Conservation (phyloP, 2,329 filamentous ascomycete genomes). For the Orbilia javanica region DNA sequence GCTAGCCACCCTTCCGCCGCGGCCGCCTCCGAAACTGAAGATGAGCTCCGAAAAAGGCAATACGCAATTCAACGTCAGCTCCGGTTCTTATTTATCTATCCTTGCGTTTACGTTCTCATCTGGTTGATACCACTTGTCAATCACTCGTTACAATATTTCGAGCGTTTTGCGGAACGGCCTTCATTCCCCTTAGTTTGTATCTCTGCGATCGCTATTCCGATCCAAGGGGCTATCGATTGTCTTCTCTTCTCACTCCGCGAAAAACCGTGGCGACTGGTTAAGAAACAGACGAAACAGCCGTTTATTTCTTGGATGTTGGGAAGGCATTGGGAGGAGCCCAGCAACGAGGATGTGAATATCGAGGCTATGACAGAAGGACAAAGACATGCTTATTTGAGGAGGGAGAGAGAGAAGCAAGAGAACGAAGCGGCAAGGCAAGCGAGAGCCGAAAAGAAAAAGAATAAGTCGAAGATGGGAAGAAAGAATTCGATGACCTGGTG, state of each 20-base stretch:
- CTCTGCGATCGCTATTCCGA: slow-evolving; percentile 72
- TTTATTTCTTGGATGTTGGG: slow-evolving; percentile 38
- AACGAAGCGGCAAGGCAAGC: slow-evolving; percentile 32
- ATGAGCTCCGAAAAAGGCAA: slow-evolving; percentile 59
- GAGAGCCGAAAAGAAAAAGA: slow-evolving; percentile 45
- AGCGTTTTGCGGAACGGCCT: slow-evolving; percentile 69
- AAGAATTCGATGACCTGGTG: slow-evolving; percentile 58
- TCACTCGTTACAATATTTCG: slow-evolving; percentile 73
- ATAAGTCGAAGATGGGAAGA: slow-evolving; percentile 31
- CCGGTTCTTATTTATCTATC: slow-evolving; percentile 81
- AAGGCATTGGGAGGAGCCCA: slow-evolving; percentile 40
- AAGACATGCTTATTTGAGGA: slow-evolving; percentile 49
- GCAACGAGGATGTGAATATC: slow-evolving; percentile 36
- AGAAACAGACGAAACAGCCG: slow-evolving; percentile 61
- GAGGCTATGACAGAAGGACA: slow-evolving; percentile 51
- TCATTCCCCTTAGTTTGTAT: slow-evolving; percentile 72
- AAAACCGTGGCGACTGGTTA: slow-evolving; percentile 76
- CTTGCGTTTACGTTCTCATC: slow-evolving; percentile 77
- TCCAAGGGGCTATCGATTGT: slow-evolving; percentile 77
- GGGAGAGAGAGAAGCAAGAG: slow-evolving; percentile 50
- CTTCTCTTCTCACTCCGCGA: slow-evolving; percentile 77
- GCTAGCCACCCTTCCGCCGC: not conserved
- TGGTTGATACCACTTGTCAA: slow-evolving; percentile 79
- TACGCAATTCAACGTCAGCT: slow-evolving; percentile 74
- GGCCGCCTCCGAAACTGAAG: slow-evolving; percentile 19